Evolutionary conservation across 495 filamentous ascomycete species (phyloP).

Genomic region (Cryomyces minteri): DNA sequence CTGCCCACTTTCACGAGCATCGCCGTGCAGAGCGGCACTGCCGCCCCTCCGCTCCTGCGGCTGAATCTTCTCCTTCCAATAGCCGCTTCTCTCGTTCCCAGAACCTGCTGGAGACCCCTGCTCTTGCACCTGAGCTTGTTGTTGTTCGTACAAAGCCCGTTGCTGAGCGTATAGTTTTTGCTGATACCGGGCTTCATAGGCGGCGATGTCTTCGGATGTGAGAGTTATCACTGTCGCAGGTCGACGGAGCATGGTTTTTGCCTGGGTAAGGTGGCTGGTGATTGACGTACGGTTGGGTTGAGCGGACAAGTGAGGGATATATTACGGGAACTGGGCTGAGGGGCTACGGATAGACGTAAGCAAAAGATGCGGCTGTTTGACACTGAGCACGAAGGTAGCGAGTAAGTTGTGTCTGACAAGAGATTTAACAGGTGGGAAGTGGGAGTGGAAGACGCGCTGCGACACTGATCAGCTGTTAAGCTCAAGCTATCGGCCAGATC

Average conservation of each 20-base stretch:
- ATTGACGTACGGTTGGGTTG: background rate
- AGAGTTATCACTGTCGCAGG: conserved; percentile 10
- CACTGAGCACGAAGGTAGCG: background rate
- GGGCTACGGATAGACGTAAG: background rate
- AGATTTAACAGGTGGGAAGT: background rate
- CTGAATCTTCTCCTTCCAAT: background rate
- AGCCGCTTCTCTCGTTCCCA: background rate
- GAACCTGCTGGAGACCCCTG: background rate
- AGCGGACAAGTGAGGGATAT: background rate
- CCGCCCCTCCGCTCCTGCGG: conserved; percentile 5
- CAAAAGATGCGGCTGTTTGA: background rate
- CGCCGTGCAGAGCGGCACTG: no score
- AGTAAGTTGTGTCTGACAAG: background rate
- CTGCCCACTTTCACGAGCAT: no score
- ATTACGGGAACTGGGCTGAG: background rate
- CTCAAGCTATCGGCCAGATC: background rate
- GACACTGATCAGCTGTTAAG: background rate
- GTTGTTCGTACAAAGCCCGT: background rate
- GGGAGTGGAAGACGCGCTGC: background rate
- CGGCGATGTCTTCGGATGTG: conserved; percentile 9
- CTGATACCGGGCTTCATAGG: conserved; percentile 5
- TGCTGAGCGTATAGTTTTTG: conserved; percentile 2
- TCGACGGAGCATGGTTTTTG: conserved; percentile 9
- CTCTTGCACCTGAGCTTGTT: conserved; percentile 6
- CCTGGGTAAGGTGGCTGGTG: background rate